Percentiles rank a stretch among this genome's conserved stretches.
phyloP scores from a whole-genome alignment of 2,329 filamentous ascomycete species.

The Madurella mycetomatis region DNA sequence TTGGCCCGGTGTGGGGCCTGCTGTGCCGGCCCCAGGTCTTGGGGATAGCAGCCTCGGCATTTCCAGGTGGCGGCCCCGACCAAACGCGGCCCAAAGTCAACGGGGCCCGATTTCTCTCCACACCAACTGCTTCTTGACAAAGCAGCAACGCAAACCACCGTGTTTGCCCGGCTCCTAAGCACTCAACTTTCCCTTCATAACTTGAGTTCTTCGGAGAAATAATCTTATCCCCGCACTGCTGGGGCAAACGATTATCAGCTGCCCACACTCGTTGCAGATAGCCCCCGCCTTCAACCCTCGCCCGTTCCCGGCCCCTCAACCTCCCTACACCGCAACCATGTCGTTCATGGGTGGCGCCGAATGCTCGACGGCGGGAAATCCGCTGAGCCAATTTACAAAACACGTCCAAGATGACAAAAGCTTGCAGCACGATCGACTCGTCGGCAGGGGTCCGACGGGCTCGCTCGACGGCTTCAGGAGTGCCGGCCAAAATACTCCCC shows the following conservation, averaged over 20 bases:
- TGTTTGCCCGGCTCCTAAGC: too few relatives aligned
- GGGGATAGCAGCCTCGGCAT: conserved; percentile 17
- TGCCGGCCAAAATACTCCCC: conserved; percentile 61
- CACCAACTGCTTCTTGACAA: neutral
- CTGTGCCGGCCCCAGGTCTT: neutral
- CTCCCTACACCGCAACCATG: conserved; percentile 49
- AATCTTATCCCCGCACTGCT: neutral
- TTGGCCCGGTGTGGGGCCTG: conserved; percentile 8
- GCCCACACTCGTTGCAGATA: neutral
- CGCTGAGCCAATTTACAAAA: conserved; percentile 95
- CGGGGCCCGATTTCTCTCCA: too few relatives aligned
- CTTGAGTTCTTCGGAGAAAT: neutral
- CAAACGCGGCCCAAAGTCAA: conserved; percentile 1
- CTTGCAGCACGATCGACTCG: conserved; percentile 83
- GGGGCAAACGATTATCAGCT: neutral
- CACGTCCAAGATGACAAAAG: conserved; percentile 96
- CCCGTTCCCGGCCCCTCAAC: neutral
- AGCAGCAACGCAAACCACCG: neutral
- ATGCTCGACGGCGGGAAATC: conserved; percentile 94
- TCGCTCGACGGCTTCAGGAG: conserved; percentile 75
- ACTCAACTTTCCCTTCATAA: neutral
- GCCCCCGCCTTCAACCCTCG: neutral
- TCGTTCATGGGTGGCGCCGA: conserved; percentile 94
- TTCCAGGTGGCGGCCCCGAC: conserved; percentile 4
- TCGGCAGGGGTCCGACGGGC: conserved; percentile 66